A percentile compares a stretch with the other conserved stretches of the same genome.
phyloP scores from a whole-genome alignment of 805 yeast genomes.

The Candida tallmaniae region DNA sequence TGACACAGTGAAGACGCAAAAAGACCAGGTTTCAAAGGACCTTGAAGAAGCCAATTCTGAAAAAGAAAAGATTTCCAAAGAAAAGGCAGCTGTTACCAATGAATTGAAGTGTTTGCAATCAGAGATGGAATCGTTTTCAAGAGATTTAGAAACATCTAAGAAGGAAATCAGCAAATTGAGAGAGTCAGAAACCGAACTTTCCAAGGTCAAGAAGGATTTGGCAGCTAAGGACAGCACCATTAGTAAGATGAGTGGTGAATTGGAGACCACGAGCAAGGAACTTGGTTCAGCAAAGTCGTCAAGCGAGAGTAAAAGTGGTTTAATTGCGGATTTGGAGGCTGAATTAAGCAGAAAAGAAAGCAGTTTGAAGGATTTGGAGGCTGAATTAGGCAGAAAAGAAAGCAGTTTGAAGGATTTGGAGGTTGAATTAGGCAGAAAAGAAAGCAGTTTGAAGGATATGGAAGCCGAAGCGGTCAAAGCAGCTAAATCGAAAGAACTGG shows the following conservation, averaged over 20 bases:
- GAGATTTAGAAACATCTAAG: not conserved
- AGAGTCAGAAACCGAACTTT: not conserved
- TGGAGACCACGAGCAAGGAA: no score
- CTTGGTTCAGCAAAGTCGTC: no score
- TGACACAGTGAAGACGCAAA: not conserved
- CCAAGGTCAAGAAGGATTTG: not conserved
- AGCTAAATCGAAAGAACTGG: not conserved
- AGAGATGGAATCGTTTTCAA: not conserved
- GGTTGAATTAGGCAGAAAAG: no score
- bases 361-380: no score
- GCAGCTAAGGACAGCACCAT: not conserved
- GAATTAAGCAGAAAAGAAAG: no score
- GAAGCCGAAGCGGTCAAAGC: conserved; percentile 1
- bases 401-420: no score
- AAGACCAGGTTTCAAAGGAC: not conserved
- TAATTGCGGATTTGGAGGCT: no score
- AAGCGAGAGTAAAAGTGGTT: no score
- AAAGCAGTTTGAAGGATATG: no score
- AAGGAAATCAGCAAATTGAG: not conserved
- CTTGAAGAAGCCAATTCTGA: not conserved
- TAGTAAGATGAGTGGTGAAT: no score
- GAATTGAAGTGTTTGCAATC: no score
- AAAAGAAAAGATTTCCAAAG: not conserved
- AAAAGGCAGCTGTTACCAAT: not conserved
- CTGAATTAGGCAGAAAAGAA: no score